Evolutionary conservation across 768 basidiomycete genomes (phyloP), one percentile per base, ranked within the genome.

Genomic region (Lactarius deliciosus): DNA sequence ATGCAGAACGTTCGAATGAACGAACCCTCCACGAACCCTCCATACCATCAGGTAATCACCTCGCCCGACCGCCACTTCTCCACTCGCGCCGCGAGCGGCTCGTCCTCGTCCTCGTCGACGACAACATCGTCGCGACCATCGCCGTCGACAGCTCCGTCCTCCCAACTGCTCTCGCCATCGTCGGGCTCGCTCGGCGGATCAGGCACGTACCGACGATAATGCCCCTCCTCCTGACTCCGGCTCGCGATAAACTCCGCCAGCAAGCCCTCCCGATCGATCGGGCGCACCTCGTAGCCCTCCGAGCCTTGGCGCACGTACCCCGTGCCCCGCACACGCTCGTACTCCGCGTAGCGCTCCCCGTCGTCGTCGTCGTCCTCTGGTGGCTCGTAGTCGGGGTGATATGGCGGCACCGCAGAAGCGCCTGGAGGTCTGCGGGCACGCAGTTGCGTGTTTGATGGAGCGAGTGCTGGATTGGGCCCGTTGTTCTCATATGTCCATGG

Each of bases 401-500:
- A 92, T 2, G 90, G 90, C 25, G 91, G 90, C 1, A 89, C 79
- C 13, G 81, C 72, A 20, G 85, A 84, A 7, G 75, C 73, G 28
- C 77, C 75, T 5, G 11, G 7, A 15, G 16, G 80, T 81, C 40
- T 75, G 56, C 57, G 62, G 25, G 13, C 53, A n/a, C 61, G 66
- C 72, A 32, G 64, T 61, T 65, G 72, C 61, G 80, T 71, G 4
- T 72, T 60, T 45, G 85, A 86, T 0, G 94, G 88, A 45, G 79
- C 80, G 11, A 96, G 85, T 43, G 79, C 73, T 8, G 95, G 95
- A 73, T 97, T 97, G 16, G 95, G 72, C 16, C 81, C 78, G 22
- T 81, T 89, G 60, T 90, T 89, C 69, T 89, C 87, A 73, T 92
- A 96, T 16, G 93, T 93, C 89, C 94, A 97, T 6, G 95, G 93